Evolutionary conservation across 345 rosid genomes (phyloP).

Genomic region (Euphorbia tirucalli): DNA sequence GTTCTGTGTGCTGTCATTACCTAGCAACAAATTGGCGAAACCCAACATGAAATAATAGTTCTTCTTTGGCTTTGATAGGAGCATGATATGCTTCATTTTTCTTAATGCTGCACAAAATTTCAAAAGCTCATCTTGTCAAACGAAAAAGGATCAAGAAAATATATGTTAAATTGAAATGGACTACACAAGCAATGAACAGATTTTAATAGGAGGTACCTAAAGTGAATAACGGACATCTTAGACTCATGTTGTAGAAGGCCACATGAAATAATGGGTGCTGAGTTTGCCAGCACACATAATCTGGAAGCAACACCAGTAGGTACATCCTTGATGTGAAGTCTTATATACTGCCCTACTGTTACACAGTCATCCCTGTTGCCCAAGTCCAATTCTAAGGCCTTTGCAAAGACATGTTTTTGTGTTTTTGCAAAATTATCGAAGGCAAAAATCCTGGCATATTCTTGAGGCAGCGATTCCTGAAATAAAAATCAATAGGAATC

Average conservation of each 20-base stretch:
- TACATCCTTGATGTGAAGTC: slow-evolving; percentile 75
- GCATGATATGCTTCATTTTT: slow-evolving; percentile 68
- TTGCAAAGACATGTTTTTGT: slow-evolving; percentile 73
- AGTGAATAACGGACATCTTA: slow-evolving; percentile 96
- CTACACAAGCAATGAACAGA: too few species aligned
- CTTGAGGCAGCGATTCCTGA: slow-evolving; percentile 94
- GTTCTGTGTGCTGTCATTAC: slow-evolving; percentile 26
- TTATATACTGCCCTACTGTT: slow-evolving; percentile 56
- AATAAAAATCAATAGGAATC: slow-evolving; percentile 21
- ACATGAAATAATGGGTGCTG: slow-evolving; percentile 53
- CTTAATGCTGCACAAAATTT: slow-evolving; percentile 53
- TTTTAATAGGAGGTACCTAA: slow-evolving; percentile 68
- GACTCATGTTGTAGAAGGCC: slow-evolving; percentile 97
- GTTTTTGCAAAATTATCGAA: slow-evolving; percentile 84
- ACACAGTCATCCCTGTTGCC: slow-evolving; percentile 53
- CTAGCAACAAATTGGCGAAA: slow-evolving; percentile 91
- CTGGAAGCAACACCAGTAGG: slow-evolving; percentile 56
- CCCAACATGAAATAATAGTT: slow-evolving; percentile 85
- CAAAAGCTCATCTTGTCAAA: slow-evolving; percentile 13
- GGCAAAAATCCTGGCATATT: slow-evolving; percentile 85
- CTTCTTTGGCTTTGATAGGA: slow-evolving; percentile 91
- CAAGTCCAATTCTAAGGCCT: slow-evolving; percentile 54
- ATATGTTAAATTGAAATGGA: neutral
- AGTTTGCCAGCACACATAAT: slow-evolving; percentile 41
- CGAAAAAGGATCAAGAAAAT: neutral